Percentiles rank a stretch among this genome's conserved stretches.
Evolutionary conservation across 2,329 filamentous ascomycete species (phyloP).

Genomic region (Paecilomyces niveus): DNA sequence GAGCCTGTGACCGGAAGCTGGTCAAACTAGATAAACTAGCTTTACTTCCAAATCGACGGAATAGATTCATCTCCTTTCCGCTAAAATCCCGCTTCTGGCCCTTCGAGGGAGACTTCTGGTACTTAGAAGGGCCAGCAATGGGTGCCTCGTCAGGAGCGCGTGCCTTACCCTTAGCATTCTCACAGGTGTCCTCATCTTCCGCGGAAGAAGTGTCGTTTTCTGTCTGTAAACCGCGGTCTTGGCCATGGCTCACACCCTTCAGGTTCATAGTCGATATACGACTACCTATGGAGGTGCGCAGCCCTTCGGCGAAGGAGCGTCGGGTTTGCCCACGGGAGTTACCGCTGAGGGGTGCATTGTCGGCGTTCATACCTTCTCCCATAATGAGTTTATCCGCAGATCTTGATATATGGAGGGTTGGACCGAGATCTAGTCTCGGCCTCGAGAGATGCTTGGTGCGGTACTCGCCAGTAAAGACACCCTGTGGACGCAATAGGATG

Average conservation of each 20-base stretch:
- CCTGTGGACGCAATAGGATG: background rate
- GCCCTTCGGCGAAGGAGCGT: background rate
- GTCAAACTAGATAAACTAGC: background rate
- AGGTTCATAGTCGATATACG: background rate
- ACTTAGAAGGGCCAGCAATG: background rate
- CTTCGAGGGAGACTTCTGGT: background rate
- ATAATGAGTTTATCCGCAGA: background rate
- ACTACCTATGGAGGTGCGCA: background rate
- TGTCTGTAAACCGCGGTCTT: background rate
- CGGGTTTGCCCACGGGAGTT: background rate
- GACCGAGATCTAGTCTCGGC: background rate
- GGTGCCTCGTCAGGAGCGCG: background rate
- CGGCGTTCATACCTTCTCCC: background rate
- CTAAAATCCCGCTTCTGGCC: background rate
- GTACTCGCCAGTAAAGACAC: background rate
- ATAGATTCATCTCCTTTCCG: background rate
- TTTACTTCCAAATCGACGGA: background rate
- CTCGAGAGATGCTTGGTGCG: background rate
- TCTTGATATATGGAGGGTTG: background rate
- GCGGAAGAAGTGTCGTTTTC: background rate
- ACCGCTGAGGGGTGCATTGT: background rate
- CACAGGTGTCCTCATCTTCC: background rate
- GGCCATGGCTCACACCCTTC: background rate
- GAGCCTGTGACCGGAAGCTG: background rate
- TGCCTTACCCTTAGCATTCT: background rate